These are phyloP conservation scores for Colletotrichum salicis DNA, from an alignment of 2,329 filamentous ascomycete genomes.

Conservation along the genomic window DNA sequence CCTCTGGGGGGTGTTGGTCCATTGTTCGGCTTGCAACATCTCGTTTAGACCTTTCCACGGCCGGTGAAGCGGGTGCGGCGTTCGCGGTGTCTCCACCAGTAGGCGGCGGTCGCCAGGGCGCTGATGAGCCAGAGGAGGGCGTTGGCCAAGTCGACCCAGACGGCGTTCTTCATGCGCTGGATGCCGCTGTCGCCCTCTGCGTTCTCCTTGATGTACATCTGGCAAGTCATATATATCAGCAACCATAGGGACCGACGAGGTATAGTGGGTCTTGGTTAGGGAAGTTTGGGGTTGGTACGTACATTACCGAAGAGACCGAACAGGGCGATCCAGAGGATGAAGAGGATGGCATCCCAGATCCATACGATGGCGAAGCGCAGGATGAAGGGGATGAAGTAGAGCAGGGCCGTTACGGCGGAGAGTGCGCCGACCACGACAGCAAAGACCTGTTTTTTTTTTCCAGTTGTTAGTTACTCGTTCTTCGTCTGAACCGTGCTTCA, in stretches of 20 bases:
- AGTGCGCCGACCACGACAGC: constrained; percentile 77
- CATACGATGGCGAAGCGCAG: constrained; percentile 66
- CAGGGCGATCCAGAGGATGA: constrained; percentile 81
- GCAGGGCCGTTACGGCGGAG: constrained; percentile 69
- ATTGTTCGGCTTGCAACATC: not conserved
- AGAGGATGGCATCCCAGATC: constrained; percentile 76
- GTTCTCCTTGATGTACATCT: constrained; percentile 78
- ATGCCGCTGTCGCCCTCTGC: constrained; percentile 72
- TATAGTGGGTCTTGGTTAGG: not conserved
- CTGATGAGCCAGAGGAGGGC: constrained; percentile 80
- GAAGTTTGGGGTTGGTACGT: constrained; percentile 33
- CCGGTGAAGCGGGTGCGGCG: constrained; percentile 67
- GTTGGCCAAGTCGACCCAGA: constrained; percentile 83
- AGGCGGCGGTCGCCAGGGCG: constrained; percentile 62
- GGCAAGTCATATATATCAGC: not conserved
- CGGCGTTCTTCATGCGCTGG: constrained; percentile 83
- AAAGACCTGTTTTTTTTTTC: constrained; percentile 63
- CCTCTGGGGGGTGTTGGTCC: not conserved
- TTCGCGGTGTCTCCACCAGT: constrained; percentile 69
- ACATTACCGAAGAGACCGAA: constrained; percentile 85
- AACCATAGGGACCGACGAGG: too few relatives aligned
- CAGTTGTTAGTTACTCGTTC: not conserved
- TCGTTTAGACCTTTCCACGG: constrained; percentile 61
- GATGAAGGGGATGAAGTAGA: constrained; percentile 74
- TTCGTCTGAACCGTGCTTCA: not conserved